phyloP scores from a whole-genome alignment of 768 basidiomycete species.

The Tubosaeta sp. region DNA sequence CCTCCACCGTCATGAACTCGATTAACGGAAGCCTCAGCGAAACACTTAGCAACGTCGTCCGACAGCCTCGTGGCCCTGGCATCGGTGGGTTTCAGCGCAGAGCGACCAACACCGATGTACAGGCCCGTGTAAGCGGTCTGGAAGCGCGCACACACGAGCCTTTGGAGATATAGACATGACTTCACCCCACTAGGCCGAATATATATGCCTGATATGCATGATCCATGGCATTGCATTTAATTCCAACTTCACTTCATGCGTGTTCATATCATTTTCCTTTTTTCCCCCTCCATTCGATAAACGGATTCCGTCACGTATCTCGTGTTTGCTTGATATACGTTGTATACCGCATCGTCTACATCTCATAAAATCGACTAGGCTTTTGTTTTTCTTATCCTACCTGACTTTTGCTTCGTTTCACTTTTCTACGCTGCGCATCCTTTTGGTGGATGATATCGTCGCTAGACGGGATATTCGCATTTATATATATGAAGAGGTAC shows the following conservation, averaged over 20 bases:
- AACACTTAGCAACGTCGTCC: conserved; percentile 46
- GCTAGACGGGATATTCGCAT: conserved; percentile 1
- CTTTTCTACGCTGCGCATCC: not conserved
- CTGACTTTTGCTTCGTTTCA: conserved; percentile 1
- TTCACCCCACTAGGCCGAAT: conserved; percentile 13
- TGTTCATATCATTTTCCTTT: conserved; percentile 11
- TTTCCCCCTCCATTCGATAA: conserved; percentile 10
- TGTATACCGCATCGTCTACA: conserved; percentile 27
- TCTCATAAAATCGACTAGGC: conserved; percentile 13
- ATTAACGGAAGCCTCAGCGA: conserved; percentile 45
- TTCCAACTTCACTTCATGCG: conserved; percentile 13
- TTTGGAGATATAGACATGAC: conserved; percentile 60
- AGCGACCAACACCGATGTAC: conserved; percentile 34
- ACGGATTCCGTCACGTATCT: conserved; percentile 4
- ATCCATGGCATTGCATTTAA: conserved; percentile 19
- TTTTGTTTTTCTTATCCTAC: not conserved
- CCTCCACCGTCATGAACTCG: conserved; percentile 45
- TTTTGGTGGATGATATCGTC: conserved; percentile 4
- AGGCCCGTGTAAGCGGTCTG: conserved; percentile 58
- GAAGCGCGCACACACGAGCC: conserved; percentile 86
- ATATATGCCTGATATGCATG: conserved; percentile 26
- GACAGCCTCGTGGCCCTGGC: conserved; percentile 85
- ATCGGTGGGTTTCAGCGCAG: conserved; percentile 63
- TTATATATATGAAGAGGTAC: conserved; percentile 21
- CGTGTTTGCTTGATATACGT: conserved; percentile 12